phyloP scores from a whole-genome alignment of 352 stramenopile genomes.

The Pythium chondricola region DNA sequence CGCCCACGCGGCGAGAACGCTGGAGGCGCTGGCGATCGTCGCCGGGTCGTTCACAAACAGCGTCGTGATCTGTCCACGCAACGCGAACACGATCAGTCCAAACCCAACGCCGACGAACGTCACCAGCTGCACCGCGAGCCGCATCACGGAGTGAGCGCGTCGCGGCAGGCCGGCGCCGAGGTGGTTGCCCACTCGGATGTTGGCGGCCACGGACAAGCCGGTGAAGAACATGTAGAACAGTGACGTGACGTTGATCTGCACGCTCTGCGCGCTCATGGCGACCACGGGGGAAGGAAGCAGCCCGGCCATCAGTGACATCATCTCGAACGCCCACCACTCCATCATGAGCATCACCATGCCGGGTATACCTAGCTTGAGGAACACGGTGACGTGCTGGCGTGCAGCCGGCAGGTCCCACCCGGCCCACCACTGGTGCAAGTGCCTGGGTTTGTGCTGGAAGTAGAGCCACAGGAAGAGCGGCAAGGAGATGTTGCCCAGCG shows the following conservation, averaged over 20 bases:
- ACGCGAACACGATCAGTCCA: constrained; percentile 27
- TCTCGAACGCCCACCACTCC: constrained; percentile 76
- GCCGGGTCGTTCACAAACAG: constrained; percentile 34
- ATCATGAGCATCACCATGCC: constrained; percentile 60
- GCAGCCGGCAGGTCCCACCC: constrained; percentile 53
- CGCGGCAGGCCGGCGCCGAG: constrained; percentile 56
- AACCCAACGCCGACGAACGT: constrained; percentile 27
- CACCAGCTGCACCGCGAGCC: constrained; percentile 29
- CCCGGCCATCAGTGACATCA: constrained; percentile 64
- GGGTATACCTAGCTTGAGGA: constrained; percentile 55
- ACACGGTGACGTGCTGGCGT: constrained; percentile 37
- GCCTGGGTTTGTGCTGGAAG: constrained; percentile 29
- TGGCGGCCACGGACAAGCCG: constrained; percentile 51
- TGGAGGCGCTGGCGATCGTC: constrained; percentile 32
- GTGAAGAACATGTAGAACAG: constrained; percentile 76
- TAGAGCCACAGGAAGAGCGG: constrained; percentile 46
- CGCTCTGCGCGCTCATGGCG: constrained; percentile 56
- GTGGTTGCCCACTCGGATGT: constrained; percentile 69
- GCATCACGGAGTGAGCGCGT: constrained; percentile 40
- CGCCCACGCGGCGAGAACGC: constrained; percentile 48
- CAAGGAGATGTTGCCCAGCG: constrained; percentile 43
- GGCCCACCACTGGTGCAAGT: constrained; percentile 42
- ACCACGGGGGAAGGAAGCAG: constrained; percentile 53
- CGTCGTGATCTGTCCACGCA: constrained; percentile 33
- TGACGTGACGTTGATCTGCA: constrained; percentile 65